These are phyloP conservation scores for Anacardium occidentale DNA, from an alignment of 345 rosid species.

Conservation along the genomic window DNA sequence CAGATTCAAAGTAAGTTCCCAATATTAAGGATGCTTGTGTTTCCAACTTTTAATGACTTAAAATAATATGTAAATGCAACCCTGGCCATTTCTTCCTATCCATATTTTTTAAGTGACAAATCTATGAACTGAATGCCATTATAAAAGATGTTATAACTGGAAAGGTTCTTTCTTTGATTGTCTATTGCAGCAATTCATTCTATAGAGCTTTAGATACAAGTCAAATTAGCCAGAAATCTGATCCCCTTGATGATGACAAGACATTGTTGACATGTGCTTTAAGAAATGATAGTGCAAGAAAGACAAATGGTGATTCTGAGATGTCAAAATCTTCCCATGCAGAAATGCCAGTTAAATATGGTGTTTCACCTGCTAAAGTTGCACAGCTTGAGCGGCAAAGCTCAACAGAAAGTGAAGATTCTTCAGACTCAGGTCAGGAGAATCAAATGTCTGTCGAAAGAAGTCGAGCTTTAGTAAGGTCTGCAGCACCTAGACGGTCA, in stretches of 20 bases:
- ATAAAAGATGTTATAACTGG: background rate
- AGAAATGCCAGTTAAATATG: conserved; percentile 46
- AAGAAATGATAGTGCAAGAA: conserved; percentile 19
- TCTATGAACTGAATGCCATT: background rate
- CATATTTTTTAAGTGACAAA: background rate
- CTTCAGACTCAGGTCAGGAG: conserved; percentile 44
- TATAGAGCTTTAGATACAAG: conserved; percentile 30
- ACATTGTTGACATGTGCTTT: conserved; percentile 11
- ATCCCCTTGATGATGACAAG: conserved; percentile 24
- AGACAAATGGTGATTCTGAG: conserved; percentile 27
- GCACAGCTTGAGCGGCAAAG: conserved; percentile 55
- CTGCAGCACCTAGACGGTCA: conserved; percentile 59
- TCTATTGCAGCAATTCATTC: conserved; percentile 39
- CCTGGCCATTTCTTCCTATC: background rate
- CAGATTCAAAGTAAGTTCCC: conserved; percentile 49
- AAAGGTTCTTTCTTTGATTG: conserved; percentile 6
- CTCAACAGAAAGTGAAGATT: conserved; percentile 43
- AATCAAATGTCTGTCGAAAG: conserved; percentile 44
- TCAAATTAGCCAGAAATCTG: conserved; percentile 18
- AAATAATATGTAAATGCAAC: conserved; percentile 9
- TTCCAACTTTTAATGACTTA: conserved; percentile 12
- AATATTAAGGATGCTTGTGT: background rate
- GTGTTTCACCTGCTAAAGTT: conserved; percentile 59
- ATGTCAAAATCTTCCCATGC: conserved; percentile 29
- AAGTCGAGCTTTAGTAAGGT: conserved; percentile 49